These are phyloP conservation scores for Vitellaria paradoxa DNA, from an alignment of 179 eudicot species.

Conservation along the genomic window DNA sequence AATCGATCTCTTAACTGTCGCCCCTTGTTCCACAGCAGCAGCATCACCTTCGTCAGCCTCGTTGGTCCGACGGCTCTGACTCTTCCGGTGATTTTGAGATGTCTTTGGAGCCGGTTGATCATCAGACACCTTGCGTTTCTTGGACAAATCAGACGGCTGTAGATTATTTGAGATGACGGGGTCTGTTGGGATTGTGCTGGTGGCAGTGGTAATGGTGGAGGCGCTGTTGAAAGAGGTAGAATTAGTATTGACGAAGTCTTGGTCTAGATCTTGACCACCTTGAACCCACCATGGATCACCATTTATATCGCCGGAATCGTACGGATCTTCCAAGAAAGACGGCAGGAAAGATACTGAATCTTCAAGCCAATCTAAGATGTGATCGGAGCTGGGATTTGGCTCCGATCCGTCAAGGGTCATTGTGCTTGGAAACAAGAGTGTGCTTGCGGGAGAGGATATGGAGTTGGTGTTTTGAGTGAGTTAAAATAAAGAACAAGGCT, in stretches of 20 bases:
- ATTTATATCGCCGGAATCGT: constrained; percentile 19
- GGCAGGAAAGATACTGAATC: constrained; percentile 28
- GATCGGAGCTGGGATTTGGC: constrained; percentile 27
- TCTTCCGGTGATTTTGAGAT: constrained; percentile 14
- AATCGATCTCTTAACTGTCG: constrained; percentile 18
- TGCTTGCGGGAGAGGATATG: not conserved
- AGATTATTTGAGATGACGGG: constrained; percentile 17
- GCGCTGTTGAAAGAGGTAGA: constrained; percentile 16
- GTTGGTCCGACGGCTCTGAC: constrained; percentile 19
- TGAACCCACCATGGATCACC: constrained; percentile 34
- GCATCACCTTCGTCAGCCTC: constrained; percentile 18
- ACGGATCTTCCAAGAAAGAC: constrained; percentile 33
- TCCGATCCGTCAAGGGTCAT: constrained; percentile 38
- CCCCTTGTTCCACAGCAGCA: constrained; percentile 16
- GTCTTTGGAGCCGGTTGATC: constrained; percentile 10
- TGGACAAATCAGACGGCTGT: constrained; percentile 23
- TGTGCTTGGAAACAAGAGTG: not conserved
- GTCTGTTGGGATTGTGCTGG: constrained; percentile 14
- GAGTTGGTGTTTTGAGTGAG: constrained; percentile 6
- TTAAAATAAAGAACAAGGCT: constrained; percentile 1
- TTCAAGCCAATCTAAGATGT: constrained; percentile 35
- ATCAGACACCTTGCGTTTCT: constrained; percentile 36
- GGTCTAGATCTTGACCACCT: constrained; percentile 20
- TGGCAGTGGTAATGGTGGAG: constrained; percentile 15
- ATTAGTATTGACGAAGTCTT: constrained; percentile 19